Evolutionary conservation across 2,329 filamentous ascomycete species (phyloP).

Genomic region (Grosmannia penicillata): DNA sequence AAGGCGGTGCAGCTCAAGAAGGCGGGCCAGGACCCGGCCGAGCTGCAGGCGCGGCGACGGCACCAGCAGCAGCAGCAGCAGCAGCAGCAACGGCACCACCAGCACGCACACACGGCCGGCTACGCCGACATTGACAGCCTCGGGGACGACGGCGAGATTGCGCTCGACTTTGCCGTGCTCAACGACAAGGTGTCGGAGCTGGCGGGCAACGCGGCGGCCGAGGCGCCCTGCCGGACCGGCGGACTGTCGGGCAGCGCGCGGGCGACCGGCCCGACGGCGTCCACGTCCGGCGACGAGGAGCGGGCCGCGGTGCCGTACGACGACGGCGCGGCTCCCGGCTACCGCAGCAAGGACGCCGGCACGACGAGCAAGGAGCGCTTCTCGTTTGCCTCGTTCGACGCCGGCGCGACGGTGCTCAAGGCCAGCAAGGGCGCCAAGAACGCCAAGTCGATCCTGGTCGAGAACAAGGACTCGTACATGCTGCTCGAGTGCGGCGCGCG

Average conservation of each 20-base stretch:
- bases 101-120: too few relatives aligned
- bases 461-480: conserved; percentile 99
- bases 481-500: conserved; percentile 73
- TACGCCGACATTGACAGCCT: conserved; percentile 56
- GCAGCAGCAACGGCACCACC: conserved; percentile 1
- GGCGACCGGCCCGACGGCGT: conserved; percentile 16
- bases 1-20: conserved; percentile 84
- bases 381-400: conserved; percentile 95
- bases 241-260: conserved; percentile 7
- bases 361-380: conserved; percentile 97
- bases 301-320: conserved; percentile 30
- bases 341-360: conserved; percentile 80
- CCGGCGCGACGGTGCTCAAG: conserved; percentile 84
- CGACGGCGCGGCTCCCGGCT: conserved; percentile 34
- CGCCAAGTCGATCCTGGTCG: conserved; percentile 73
- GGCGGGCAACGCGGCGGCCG: conserved; percentile 16
- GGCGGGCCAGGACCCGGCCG: conserved; percentile 56
- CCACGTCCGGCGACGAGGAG: conserved; percentile 14
- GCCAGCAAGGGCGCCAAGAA: conserved; percentile 78
- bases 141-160: conserved; percentile 79
- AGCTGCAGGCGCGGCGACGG: conserved; percentile 43
- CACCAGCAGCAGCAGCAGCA: conserved; percentile 19
- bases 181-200: conserved; percentile 29
- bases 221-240: conserved; percentile 6
- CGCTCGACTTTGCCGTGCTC: conserved; percentile 36